phyloP scores from a whole-genome alignment of 2,329 filamentous ascomycete genomes.

The Sphaerulina musiva region DNA sequence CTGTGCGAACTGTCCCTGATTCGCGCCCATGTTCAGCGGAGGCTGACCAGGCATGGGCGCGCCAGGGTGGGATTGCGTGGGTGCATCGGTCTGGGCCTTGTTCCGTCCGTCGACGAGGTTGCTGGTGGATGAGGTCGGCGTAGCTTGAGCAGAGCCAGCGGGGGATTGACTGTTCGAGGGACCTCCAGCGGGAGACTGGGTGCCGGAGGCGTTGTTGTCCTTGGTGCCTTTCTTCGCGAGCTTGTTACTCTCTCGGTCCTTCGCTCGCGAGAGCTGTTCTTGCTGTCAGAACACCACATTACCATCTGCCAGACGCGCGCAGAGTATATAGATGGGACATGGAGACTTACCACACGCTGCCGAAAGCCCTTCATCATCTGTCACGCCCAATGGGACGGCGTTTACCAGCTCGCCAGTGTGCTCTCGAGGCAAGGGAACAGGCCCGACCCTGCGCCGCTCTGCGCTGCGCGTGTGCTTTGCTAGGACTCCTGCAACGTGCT shows the following conservation, averaged over 20 bases:
- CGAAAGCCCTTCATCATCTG: slow-evolving; percentile 85
- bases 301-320: slow-evolving; percentile 21
- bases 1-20: slow-evolving; percentile 21
- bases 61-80: slow-evolving; percentile 43
- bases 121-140: slow-evolving; percentile 83
- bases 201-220: slow-evolving; percentile 54
- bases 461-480: background rate
- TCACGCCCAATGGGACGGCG: slow-evolving; percentile 16
- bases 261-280: slow-evolving; percentile 80
- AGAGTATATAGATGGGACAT: slow-evolving; percentile 24
- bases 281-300: slow-evolving; percentile 44
- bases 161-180: slow-evolving; percentile 48
- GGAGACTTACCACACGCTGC: slow-evolving; percentile 81
- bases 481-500: background rate
- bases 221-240: slow-evolving; percentile 54
- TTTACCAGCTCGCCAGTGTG: slow-evolving; percentile 27
- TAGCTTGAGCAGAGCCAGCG: slow-evolving; percentile 57
- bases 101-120: slow-evolving; percentile 78
- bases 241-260: slow-evolving; percentile 52
- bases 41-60: slow-evolving; percentile 27
- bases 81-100: slow-evolving; percentile 57
- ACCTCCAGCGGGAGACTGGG: slow-evolving; percentile 64
- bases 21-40: slow-evolving; percentile 19
- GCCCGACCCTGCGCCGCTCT: slow-evolving; percentile 21
- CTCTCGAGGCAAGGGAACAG: slow-evolving; percentile 21